phyloP scores from a whole-genome alignment of 495 filamentous ascomycete genomes.

The Trichocladium uniseriatum region DNA sequence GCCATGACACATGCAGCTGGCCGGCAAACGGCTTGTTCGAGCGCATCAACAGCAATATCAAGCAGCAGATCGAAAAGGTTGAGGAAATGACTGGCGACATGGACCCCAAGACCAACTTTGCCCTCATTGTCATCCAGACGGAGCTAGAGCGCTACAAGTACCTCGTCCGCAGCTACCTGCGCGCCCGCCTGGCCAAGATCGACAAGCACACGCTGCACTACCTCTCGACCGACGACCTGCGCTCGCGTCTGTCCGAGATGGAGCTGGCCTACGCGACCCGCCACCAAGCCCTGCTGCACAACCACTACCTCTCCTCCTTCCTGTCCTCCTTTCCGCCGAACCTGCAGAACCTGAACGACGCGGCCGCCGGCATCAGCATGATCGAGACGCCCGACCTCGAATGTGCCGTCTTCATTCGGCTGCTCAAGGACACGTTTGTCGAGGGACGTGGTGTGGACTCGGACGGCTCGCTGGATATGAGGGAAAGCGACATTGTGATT shows the following conservation, averaged over 20 bases:
- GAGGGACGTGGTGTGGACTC: conserved; percentile 49
- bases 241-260: conserved; percentile 52
- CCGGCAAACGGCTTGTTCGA: conserved; percentile 48
- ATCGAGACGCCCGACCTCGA: conserved; percentile 76
- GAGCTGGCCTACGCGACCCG: conserved; percentile 71
- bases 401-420: conserved; percentile 73
- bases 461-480: conserved; percentile 50
- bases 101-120: conserved; percentile 83
- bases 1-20: conserved; percentile 32
- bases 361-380: conserved; percentile 82
- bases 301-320: conserved; percentile 75
- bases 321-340: conserved; percentile 66
- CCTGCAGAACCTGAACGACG: conserved; percentile 79
- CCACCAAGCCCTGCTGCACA: conserved; percentile 72
- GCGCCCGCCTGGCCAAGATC: conserved; percentile 82
- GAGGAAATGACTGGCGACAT: conserved; percentile 69
- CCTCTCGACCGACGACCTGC: conserved; percentile 39
- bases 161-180: conserved; percentile 72
- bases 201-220: conserved; percentile 59
- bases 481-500: conserved; percentile 77
- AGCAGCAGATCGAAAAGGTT: conserved; percentile 56
- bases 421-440: conserved; percentile 51
- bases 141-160: conserved; percentile 92
- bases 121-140: conserved; percentile 89
- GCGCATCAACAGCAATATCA: conserved; percentile 66